These are phyloP conservation scores for Xylaria sp. DNA, from an alignment of 2,329 filamentous ascomycete genomes.

Conservation along the genomic window DNA sequence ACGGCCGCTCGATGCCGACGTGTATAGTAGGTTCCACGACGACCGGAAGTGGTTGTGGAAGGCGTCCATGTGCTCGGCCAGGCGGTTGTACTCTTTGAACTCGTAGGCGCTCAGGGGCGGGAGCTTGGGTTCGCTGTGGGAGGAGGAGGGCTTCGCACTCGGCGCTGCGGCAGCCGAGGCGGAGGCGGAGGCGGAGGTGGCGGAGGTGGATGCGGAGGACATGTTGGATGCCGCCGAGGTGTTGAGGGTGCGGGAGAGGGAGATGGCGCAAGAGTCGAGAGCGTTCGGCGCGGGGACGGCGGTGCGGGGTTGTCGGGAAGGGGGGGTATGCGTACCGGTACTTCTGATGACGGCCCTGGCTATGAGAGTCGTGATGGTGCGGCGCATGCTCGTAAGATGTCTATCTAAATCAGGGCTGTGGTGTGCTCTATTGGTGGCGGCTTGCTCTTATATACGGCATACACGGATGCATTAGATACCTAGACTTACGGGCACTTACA, in stretches of 20 bases:
- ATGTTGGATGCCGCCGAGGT: conserved; percentile 4
- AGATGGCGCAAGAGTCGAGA: not conserved
- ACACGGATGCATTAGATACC: too few relatives aligned
- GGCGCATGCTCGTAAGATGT: conserved; percentile 15
- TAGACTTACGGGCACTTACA: not conserved
- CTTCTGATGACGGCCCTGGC: not conserved
- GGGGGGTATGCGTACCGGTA: not conserved
- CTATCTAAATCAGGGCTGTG: not conserved
- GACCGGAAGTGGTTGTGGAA: conserved; percentile 83
- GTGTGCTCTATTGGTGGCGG: conserved; percentile 3
- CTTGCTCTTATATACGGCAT: not conserved
- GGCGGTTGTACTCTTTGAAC: conserved; percentile 75
- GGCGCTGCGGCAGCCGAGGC: not conserved
- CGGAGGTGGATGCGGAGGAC: conserved; percentile 6
- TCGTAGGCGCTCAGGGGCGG: conserved; percentile 73
- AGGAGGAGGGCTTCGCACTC: not conserved
- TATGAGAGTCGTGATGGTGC: not conserved
- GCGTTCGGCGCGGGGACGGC: not conserved
- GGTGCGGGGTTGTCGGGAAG: not conserved
- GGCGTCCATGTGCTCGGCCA: conserved; percentile 79
- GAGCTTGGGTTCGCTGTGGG: conserved; percentile 52
- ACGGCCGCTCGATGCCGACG: conserved; percentile 67
- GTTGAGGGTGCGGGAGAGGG: conserved; percentile 17
- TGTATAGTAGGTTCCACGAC: conserved; percentile 77
- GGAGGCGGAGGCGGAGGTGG: conserved; percentile 14